These are phyloP conservation scores for Centrapalus pauciflorus DNA, from an alignment of 129 eudicot species.

Conservation along the genomic window DNA sequence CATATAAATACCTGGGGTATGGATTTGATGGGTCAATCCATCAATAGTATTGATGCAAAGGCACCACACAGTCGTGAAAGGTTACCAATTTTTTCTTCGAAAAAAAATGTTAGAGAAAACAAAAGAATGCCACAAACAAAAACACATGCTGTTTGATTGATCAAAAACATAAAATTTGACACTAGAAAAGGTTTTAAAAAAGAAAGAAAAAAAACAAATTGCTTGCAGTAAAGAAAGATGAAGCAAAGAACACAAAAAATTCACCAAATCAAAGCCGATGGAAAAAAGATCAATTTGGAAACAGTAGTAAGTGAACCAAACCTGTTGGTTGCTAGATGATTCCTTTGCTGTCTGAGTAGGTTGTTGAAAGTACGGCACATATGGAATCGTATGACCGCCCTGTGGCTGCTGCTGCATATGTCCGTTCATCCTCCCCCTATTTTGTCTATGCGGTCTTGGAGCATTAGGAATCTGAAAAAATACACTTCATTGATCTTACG, in stretches of 20 bases:
- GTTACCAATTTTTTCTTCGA: no score
- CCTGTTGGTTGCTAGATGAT: slow-evolving; percentile 49
- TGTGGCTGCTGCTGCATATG: slow-evolving; percentile 30
- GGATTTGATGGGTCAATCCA: no score
- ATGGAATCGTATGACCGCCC: slow-evolving; percentile 34
- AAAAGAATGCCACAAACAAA: no score
- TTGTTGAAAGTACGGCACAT: slow-evolving; percentile 35
- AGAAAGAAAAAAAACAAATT: not conserved
- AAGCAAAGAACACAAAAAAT: not conserved
- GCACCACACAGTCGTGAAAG: no score
- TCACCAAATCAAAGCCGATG: not conserved
- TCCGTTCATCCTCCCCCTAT: slow-evolving; percentile 55
- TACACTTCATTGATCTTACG: not conserved
- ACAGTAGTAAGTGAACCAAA: not conserved
- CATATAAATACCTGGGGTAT: no score
- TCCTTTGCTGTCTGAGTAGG: slow-evolving; percentile 41
- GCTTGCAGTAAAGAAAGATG: no score
- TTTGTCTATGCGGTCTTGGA: slow-evolving; percentile 53
- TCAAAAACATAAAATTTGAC: no score
- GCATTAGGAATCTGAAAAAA: slow-evolving; percentile 42
- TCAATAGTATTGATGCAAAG: no score
- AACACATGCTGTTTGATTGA: no score
- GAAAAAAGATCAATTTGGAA: not conserved
- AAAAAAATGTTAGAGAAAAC: no score
- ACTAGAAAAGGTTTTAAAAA: no score